These are phyloP conservation scores for Ceratopteris richardii DNA, from an alignment of 75 land plant species.

Conservation along the genomic window DNA sequence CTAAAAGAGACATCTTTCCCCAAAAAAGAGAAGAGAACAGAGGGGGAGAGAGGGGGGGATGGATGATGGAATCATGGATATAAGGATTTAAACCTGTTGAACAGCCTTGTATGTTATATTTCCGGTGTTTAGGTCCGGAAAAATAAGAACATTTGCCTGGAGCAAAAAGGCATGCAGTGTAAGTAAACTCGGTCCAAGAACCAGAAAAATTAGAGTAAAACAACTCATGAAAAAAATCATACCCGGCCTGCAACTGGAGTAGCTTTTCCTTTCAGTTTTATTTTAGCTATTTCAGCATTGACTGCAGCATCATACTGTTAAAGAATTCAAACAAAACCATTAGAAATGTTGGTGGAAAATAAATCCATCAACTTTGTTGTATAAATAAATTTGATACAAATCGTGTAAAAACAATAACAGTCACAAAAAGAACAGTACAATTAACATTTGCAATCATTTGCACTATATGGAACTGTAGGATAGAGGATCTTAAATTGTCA, in stretches of 20 bases:
- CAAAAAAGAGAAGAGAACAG: neutral
- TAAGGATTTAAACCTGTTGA: conserved; percentile 18
- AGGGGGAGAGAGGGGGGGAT: no score
- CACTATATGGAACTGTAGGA: no score
- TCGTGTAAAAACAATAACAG: no score
- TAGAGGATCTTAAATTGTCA: no score
- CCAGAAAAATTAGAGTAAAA: neutral
- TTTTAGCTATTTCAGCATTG: conserved; percentile 25
- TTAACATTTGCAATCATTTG: no score
- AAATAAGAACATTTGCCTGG: conserved; percentile 39
- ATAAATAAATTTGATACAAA: no score
- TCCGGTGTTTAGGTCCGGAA: conserved; percentile 42
- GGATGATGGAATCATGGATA: no score
- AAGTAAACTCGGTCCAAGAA: no score
- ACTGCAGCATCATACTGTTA: conserved; percentile 49
- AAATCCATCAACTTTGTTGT: no score
- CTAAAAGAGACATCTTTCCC: no score
- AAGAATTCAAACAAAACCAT: neutral
- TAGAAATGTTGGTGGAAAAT: no score
- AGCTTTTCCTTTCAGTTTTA: conserved; percentile 31
- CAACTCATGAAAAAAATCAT: neutral
- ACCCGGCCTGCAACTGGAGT: conserved; percentile 41
- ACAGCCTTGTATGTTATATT: conserved; percentile 42
- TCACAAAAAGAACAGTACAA: no score
- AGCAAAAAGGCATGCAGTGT: neutral